phyloP scores from a whole-genome alignment of 176 grass and related monocot genomes.

The Alopecurus myosuroides region DNA sequence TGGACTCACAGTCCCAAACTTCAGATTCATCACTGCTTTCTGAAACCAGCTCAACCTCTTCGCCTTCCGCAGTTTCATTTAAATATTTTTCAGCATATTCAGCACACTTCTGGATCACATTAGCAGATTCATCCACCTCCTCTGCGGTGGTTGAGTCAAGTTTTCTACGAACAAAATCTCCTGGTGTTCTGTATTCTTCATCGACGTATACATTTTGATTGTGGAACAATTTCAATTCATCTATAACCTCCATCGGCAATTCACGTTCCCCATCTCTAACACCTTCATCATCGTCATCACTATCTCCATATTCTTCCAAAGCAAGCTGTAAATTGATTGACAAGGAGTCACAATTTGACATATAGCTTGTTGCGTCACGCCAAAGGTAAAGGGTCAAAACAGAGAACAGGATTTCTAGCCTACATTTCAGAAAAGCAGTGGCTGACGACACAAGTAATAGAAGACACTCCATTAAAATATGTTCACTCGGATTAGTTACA shows the following conservation, averaged over 20 bases:
- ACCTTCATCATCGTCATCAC: conserved; percentile 35
- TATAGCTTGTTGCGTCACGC: background rate
- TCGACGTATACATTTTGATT: conserved; percentile 43
- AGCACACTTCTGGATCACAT: conserved; percentile 64
- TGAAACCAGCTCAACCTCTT: conserved; percentile 47
- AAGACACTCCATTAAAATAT: background rate
- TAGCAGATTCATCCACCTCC: conserved; percentile 55
- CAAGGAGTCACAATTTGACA: background rate
- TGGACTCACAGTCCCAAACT: conserved; percentile 87
- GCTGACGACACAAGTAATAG: background rate
- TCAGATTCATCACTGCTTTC: conserved; percentile 95
- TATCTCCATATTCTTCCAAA: conserved; percentile 71
- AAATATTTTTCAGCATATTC: conserved; percentile 76
- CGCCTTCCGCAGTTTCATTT: conserved; percentile 58
- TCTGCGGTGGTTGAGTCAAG: conserved; percentile 27
- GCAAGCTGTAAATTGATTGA: conserved; percentile 45
- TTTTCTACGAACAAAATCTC: conserved; percentile 49
- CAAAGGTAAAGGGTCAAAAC: background rate
- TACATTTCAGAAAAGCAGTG: background rate
- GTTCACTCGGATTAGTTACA: conserved; percentile 1
- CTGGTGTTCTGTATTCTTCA: conserved; percentile 49
- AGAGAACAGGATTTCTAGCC: background rate
- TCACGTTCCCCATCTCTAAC: conserved; percentile 35
- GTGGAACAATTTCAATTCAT: conserved; percentile 57
- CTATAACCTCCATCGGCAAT: conserved; percentile 42